phyloP scores from a whole-genome alignment of 2,329 filamentous ascomycete species.

The Teratosphaeria viscida region DNA sequence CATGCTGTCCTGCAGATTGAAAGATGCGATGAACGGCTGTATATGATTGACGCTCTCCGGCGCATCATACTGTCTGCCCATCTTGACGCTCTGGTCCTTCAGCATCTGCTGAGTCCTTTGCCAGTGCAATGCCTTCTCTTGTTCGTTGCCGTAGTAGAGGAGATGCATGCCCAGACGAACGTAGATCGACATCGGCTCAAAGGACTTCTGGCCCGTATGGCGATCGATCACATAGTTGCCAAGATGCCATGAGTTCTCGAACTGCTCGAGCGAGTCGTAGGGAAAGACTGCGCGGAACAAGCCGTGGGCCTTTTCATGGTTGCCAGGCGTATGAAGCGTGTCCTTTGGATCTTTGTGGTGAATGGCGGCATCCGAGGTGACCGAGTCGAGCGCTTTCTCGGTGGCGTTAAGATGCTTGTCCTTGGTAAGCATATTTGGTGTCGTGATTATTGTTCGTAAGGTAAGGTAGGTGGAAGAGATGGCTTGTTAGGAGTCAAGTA shows the following conservation, averaged over 20 bases:
- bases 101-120: conserved; percentile 25
- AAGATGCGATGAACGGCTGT: conserved; percentile 31
- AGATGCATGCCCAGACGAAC: conserved; percentile 35
- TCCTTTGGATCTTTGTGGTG: conserved; percentile 15
- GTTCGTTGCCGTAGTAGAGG: conserved; percentile 32
- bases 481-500: not conserved
- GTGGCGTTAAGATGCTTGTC: conserved; percentile 17
- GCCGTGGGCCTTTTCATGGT: conserved; percentile 11
- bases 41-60: conserved; percentile 29
- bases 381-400: conserved; percentile 11
- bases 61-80: conserved; percentile 32
- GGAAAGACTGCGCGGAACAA: conserved; percentile 17
- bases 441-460: not conserved
- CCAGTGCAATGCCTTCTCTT: conserved; percentile 30
- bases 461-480: not conserved
- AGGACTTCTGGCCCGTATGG: conserved; percentile 29
- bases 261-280: conserved; percentile 19
- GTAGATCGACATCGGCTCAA: conserved; percentile 34
- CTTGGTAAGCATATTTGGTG: not conserved
- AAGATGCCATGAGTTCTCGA: conserved; percentile 29
- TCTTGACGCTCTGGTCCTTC: conserved; percentile 29
- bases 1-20: conserved; percentile 24
- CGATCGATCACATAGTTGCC: conserved; percentile 37
- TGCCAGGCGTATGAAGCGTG: conserved; percentile 17
- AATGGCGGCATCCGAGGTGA: conserved; percentile 15